Percentiles rank a stretch among this genome's conserved stretches.
These are phyloP conservation scores for Exophiala phaeomuriformis DNA, from an alignment of 2,329 filamentous ascomycete species.

Conservation along the genomic window DNA sequence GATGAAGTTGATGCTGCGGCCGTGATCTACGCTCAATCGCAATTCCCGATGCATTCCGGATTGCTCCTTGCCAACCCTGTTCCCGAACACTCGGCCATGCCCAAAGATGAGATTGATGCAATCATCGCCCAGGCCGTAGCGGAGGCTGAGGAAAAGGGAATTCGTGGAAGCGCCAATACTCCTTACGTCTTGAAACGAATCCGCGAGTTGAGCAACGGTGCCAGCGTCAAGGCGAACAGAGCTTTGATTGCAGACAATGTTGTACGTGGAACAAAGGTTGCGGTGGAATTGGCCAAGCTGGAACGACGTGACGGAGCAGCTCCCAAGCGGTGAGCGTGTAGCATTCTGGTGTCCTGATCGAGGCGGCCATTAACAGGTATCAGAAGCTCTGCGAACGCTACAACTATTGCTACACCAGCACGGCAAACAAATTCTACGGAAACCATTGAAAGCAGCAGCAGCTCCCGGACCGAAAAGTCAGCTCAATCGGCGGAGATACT, in stretches of 20 bases:
- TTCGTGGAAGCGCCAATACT: constrained; percentile 69
- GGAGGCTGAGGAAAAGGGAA: constrained; percentile 58
- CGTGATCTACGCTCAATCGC: constrained; percentile 75
- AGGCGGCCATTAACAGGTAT: constrained; percentile 6
- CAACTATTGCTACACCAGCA: neutral
- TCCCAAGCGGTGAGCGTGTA: constrained; percentile 23
- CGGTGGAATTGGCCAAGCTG: constrained; percentile 53
- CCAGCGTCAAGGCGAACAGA: constrained; percentile 66
- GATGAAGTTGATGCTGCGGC: constrained; percentile 76
- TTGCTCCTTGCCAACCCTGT: constrained; percentile 86
- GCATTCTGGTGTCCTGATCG: constrained; percentile 3
- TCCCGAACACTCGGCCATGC: constrained; percentile 61
- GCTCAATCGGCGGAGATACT: constrained; percentile 55
- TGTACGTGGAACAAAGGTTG: constrained; percentile 56
- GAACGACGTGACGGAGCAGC: constrained; percentile 31
- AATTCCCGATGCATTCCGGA: constrained; percentile 66
- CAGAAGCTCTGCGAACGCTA: constrained; percentile 6
- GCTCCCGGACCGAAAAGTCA: neutral
- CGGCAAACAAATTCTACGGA: neutral
- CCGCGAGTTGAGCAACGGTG: constrained; percentile 65
- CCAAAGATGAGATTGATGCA: constrained; percentile 61
- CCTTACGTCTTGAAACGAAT: constrained; percentile 76
- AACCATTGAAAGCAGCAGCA: neutral
- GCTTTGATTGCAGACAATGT: constrained; percentile 63
- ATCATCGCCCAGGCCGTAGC: constrained; percentile 62